Evolutionary conservation across 352 stramenopile species (phyloP).

Genomic region (Elongisporangium prolatum): DNA sequence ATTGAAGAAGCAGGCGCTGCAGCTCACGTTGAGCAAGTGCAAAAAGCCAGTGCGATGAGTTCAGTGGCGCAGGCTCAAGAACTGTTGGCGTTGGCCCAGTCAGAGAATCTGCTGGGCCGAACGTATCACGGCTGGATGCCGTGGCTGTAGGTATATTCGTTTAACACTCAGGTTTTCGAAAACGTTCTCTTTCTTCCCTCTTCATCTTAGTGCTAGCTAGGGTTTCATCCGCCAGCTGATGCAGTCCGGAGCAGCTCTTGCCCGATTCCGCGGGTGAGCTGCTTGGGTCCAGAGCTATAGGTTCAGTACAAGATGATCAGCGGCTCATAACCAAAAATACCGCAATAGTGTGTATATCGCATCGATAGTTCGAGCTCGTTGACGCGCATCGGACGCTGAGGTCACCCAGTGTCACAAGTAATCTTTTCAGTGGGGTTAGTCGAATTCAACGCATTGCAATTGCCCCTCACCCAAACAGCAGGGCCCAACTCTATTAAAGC

Average conservation of each 20-base stretch:
- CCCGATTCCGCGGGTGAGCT: background rate
- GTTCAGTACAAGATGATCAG: background rate
- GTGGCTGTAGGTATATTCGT: slow-evolving; percentile 36
- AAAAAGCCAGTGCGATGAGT: slow-evolving; percentile 28
- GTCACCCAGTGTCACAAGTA: background rate
- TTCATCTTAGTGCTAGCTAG: background rate
- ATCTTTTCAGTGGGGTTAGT: background rate
- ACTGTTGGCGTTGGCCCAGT: slow-evolving; percentile 75
- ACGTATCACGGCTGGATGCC: slow-evolving; percentile 84
- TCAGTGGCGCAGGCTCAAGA: slow-evolving; percentile 77
- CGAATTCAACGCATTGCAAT: background rate
- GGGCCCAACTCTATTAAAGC: too few species aligned
- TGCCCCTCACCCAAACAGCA: too few species aligned
- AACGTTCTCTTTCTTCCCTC: background rate
- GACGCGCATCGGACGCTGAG: background rate
- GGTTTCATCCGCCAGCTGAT: background rate
- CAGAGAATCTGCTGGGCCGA: slow-evolving; percentile 72
- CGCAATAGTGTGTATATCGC: background rate
- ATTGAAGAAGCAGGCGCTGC: slow-evolving; percentile 32
- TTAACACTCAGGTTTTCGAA: too few species aligned
- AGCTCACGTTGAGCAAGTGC: background rate
- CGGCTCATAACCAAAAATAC: background rate
- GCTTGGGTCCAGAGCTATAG: background rate
- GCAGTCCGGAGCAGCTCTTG: background rate
- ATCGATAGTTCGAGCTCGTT: background rate